Base-by-base conservation (phyloP, 2,329 filamentous ascomycete genomes). In the Nemania bipapillata region DNA sequence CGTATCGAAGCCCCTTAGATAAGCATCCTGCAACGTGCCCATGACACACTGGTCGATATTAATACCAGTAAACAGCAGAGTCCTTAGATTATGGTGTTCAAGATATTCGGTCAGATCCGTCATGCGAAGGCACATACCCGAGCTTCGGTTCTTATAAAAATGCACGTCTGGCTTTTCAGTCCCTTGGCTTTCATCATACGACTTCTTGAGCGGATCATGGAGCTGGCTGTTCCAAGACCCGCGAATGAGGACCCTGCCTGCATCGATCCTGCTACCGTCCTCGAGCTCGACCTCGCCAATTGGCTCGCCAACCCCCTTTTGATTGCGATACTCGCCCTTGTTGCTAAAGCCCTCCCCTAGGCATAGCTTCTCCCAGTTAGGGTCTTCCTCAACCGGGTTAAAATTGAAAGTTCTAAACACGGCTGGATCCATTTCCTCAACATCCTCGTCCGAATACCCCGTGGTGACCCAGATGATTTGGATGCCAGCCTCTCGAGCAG, bases 11-110 rank as follows among this genome's bases (percentile, higher is more conserved):
- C 58, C 58, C 49, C 54, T 42, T 1, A 7, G 15, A 1, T 15
- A 54, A 2, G 47, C 58, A 15, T 62, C 58, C 26, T 54, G 58
- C 49, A 54, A 8, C 2, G 49, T 62, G 6, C 47, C 30, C 8
- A 53, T 24, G 22, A 62, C 58, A 20, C 58, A 62, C 24, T 53
- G 49, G 15, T 62, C 58, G 1, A 32, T 62, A 5, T 62, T 62
- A 1, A 54, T 22, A 1, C 58, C 58, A 15, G 58, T 37, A 26
- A 62, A 62, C n/a, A 62, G 35, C 8, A 62, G 15, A 8, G 58
- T 45, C 12, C 15, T n/a, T 4, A 45, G 40, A n/a, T 45, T 45
- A n/a, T 45, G 2, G 5, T 3, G 2, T 15, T 45, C 40, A 3
- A 45, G 15, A n/a, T 45, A 45, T 7, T 45, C 40, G 4, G 40